Evolutionary conservation across 768 basidiomycete genomes (phyloP).

Genomic region (Trametes gibbosa): DNA sequence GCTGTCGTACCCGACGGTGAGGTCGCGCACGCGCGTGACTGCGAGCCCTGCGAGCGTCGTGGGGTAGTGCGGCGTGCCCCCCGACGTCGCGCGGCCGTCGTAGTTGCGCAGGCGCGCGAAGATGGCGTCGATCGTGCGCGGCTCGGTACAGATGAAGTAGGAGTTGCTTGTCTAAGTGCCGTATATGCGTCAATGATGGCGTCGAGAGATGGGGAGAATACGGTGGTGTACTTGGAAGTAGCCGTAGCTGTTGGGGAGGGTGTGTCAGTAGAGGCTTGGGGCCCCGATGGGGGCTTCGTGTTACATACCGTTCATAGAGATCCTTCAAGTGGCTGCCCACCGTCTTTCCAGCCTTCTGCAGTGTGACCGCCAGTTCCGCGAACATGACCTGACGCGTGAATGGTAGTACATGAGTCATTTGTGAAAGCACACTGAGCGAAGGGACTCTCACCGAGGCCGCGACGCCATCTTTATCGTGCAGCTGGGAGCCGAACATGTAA

Average conservation of each 20-base stretch:
- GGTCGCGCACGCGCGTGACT: constrained; percentile 65
- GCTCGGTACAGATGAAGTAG: constrained; percentile 75
- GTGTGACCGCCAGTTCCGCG: constrained; percentile 57
- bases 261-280: neutral
- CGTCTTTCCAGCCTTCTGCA: constrained; percentile 51
- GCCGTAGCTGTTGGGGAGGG: constrained; percentile 56
- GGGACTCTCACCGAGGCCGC: constrained; percentile 61
- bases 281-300: neutral
- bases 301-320: constrained; percentile 54
- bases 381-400: constrained; percentile 51
- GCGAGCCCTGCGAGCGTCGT: constrained; percentile 54
- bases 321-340: constrained; percentile 57
- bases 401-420: neutral
- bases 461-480: constrained; percentile 88
- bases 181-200: too few species aligned
- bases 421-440: neutral
- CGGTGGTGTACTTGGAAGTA: constrained; percentile 61
- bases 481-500: constrained; percentile 77
- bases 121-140: constrained; percentile 62
- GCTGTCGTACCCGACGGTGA: constrained; percentile 78
- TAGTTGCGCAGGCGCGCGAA: constrained; percentile 66
- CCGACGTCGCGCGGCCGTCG: constrained; percentile 33
- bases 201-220: neutral
- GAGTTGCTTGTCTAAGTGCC: constrained; percentile 86
- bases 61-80: constrained; percentile 50